Evolutionary conservation across 257 asterid genomes (phyloP).

Genomic region (Leonotis leonurus): DNA sequence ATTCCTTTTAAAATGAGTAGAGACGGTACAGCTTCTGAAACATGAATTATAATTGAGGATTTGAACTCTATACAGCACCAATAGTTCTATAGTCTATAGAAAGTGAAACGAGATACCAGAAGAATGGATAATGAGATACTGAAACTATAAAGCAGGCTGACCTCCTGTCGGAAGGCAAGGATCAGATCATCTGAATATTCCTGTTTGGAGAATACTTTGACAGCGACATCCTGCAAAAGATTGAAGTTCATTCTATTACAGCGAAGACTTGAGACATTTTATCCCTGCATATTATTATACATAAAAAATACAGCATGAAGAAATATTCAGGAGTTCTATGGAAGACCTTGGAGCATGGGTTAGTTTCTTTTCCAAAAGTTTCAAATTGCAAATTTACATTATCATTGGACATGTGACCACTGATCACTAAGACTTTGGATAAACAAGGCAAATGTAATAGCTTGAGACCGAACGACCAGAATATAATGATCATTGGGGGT

Average conservation of each 20-base stretch:
- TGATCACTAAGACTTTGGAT: not conserved
- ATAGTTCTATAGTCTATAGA: not conserved
- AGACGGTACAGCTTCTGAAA: conserved; percentile 1
- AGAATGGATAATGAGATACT: not conserved
- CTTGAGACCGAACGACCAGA: not conserved
- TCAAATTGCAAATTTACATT: not conserved
- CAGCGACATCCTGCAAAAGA: conserved; percentile 89
- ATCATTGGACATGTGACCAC: no score
- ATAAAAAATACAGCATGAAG: not conserved
- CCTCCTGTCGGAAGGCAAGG: conserved; percentile 86
- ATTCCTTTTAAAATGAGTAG: not conserved
- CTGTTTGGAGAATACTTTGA: conserved; percentile 85
- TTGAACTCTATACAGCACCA: not conserved
- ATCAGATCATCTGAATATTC: conserved; percentile 84
- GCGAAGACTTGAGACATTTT: conserved; percentile 2
- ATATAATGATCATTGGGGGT: not conserved
- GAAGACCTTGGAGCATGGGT: not conserved
- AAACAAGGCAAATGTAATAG: not conserved
- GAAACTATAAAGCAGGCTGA: no score
- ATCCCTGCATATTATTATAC: not conserved
- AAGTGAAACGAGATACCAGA: not conserved
- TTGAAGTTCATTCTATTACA: conserved; percentile 17
- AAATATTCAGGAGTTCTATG: not conserved
- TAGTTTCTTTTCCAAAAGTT: not conserved
- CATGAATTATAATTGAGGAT: not conserved